Percentiles rank a stretch among this genome's conserved stretches.
These are phyloP conservation scores for Peniophora sp. DNA, from an alignment of 1,284 basidiomycete genomes.

Conservation along the genomic window DNA sequence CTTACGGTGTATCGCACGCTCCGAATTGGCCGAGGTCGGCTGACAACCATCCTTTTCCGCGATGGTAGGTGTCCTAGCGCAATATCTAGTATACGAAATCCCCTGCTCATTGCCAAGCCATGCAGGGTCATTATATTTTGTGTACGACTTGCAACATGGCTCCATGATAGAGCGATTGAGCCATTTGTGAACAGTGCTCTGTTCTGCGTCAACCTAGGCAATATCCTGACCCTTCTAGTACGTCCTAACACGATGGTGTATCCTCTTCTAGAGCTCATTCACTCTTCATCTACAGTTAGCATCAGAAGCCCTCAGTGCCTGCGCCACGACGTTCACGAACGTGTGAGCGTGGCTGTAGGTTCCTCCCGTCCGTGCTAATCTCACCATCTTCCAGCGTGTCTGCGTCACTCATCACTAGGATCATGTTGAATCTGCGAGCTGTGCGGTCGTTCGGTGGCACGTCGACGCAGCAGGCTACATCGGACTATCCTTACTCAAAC, in stretches of 20 bases:
- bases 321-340: not conserved
- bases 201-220: slow-evolving; percentile 1
- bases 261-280: too few species aligned
- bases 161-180: too few species aligned
- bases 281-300: too few species aligned
- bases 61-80: not conserved
- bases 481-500: too few species aligned
- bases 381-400: not conserved
- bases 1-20: not conserved
- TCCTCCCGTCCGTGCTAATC: not conserved
- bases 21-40: not conserved
- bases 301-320: not conserved
- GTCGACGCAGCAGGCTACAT: too few species aligned
- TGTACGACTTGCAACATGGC: not conserved
- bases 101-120: too few species aligned
- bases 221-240: not conserved
- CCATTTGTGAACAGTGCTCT: not conserved
- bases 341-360: not conserved
- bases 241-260: too few species aligned
- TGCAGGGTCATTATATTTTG: not conserved
- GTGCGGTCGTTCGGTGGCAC: too few species aligned
- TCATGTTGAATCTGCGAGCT: not conserved
- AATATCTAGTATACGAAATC: too few species aligned
- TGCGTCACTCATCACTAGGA: not conserved
- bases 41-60: not conserved